Evolutionary conservation across 148 eudicot species (phyloP).

Genomic region (Pharnaceum exiguum): DNA sequence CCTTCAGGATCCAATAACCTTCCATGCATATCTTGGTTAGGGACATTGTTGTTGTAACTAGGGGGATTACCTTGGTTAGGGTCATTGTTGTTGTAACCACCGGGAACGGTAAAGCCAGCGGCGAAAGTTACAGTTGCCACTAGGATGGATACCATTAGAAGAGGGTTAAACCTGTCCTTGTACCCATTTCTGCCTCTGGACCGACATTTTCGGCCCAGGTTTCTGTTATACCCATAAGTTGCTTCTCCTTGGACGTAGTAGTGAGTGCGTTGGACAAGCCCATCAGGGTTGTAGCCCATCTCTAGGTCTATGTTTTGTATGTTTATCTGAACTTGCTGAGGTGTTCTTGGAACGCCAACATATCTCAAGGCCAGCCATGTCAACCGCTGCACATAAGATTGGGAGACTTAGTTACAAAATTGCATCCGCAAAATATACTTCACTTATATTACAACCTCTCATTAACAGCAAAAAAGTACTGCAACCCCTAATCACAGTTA

Average conservation of each 20-base stretch:
- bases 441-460: too few species aligned
- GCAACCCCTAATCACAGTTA: too few species aligned
- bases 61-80: constrained; percentile 16
- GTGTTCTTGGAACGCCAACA: constrained; percentile 19
- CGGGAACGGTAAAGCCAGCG: constrained; percentile 22
- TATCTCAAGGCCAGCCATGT: constrained; percentile 24
- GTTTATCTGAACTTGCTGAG: neutral
- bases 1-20: too few species aligned
- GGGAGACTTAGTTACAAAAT: neutral
- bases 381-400: constrained; percentile 17
- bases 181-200: neutral
- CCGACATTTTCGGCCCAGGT: neutral
- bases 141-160: constrained; percentile 21
- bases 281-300: neutral
- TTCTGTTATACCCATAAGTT: neutral
- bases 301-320: neutral
- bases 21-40: too few species aligned
- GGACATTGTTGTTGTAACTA: constrained; percentile 9
- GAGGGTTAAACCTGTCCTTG: constrained; percentile 28
- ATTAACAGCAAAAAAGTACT: too few species aligned
- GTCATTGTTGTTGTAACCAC: constrained; percentile 13
- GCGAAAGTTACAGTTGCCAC: constrained; percentile 32
- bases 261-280: neutral
- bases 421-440: too few species aligned
- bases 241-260: neutral